Conservation (phyloP, 2,329 filamentous ascomycete genomes). For the Achaetomium macrosporum region DNA sequence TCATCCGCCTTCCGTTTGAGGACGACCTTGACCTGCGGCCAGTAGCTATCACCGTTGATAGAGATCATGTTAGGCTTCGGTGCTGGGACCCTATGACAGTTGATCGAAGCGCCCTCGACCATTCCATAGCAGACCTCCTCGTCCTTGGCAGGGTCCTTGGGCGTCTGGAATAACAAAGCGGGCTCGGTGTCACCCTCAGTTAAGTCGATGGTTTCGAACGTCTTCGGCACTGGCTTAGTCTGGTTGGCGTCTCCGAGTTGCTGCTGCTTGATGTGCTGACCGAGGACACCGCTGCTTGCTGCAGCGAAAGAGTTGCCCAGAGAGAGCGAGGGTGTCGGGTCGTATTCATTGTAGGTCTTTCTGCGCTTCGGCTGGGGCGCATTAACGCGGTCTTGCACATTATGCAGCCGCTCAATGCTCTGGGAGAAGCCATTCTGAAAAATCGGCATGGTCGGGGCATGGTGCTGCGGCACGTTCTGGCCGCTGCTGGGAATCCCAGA, state of each 20-base stretch:
- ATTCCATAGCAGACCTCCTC: conserved; percentile 79
- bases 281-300: conserved; percentile 52
- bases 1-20: conserved; percentile 56
- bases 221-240: conserved; percentile 16
- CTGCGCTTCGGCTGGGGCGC: conserved; percentile 59
- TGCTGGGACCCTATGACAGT: conserved; percentile 61
- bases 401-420: conserved; percentile 72
- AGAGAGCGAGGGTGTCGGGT: conserved; percentile 25
- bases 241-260: conserved; percentile 37
- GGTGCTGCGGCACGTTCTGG: conserved; percentile 25
- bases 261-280: conserved; percentile 60
- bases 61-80: conserved; percentile 58
- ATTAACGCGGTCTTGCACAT: conserved; percentile 60
- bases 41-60: conserved; percentile 53
- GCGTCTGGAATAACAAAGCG: conserved; percentile 50
- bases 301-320: conserved; percentile 36
- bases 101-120: conserved; percentile 60
- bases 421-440: conserved; percentile 42
- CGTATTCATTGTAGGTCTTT: conserved; percentile 52
- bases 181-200: conserved; percentile 54
- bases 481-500: conserved; percentile 30
- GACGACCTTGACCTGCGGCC: conserved; percentile 69
- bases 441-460: conserved; percentile 15
- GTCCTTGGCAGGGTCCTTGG: conserved; percentile 54
- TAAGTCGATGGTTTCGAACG: conserved; percentile 50